Conservation (phyloP, 2,329 filamentous ascomycete genomes). For the Fonsecaea pedrosoi region DNA sequence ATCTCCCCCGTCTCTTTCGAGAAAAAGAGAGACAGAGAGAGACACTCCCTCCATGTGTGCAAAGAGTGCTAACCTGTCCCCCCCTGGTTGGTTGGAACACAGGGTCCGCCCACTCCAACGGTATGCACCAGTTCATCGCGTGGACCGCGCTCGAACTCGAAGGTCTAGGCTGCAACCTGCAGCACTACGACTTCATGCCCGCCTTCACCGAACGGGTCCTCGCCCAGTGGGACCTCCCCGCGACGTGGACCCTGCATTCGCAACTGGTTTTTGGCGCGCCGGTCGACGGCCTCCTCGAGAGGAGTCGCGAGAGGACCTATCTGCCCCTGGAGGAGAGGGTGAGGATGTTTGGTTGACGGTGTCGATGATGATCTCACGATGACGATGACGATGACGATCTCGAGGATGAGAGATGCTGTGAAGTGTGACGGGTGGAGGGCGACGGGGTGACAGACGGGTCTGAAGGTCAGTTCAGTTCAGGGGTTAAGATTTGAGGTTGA, state of each 20-base stretch:
- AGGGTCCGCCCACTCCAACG: slow-evolving; percentile 68
- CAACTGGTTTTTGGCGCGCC: slow-evolving; percentile 78
- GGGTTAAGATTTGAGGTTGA: too few relatives aligned
- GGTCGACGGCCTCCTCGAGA: slow-evolving; percentile 15
- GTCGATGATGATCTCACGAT: too few relatives aligned
- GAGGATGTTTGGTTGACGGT: slow-evolving; percentile 16
- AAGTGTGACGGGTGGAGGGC: too few relatives aligned
- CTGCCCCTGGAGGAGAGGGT: slow-evolving; percentile 25
- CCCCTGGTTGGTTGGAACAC: too few relatives aligned
- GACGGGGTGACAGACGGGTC: too few relatives aligned
- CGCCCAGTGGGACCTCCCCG: slow-evolving; percentile 77
- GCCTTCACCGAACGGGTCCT: slow-evolving; percentile 61
- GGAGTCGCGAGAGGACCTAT: slow-evolving; percentile 21
- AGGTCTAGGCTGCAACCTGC: slow-evolving; percentile 83
- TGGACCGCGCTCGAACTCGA: slow-evolving; percentile 85
- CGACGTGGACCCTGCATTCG: slow-evolving; percentile 76
- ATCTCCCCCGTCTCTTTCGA: too few relatives aligned
- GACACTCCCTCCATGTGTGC: too few relatives aligned
- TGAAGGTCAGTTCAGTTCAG: too few relatives aligned
- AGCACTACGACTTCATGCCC: slow-evolving; percentile 90
- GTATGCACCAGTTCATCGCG: slow-evolving; percentile 71
- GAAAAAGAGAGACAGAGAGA: too few relatives aligned
- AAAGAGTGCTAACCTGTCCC: too few relatives aligned
- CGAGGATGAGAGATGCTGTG: too few relatives aligned
- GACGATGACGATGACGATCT: too few relatives aligned